Base-by-base conservation (phyloP, 163 green algal genomes). In the Chloroidium sp. region DNA sequence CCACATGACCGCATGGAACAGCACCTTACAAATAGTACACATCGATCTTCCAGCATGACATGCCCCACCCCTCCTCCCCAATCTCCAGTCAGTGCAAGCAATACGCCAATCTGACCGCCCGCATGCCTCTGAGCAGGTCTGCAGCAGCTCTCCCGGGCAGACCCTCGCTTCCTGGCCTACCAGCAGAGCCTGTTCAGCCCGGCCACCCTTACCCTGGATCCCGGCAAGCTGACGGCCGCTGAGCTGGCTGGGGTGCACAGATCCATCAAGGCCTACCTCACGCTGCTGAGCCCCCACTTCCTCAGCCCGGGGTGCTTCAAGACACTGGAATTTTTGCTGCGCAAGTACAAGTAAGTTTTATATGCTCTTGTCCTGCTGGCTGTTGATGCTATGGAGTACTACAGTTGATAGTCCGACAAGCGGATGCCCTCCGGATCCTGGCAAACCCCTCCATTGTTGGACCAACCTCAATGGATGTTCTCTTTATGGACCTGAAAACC, bases 241-340 rank as follows among this genome's bases (percentile, higher is more conserved):
- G 90, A 89, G 6, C 89, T 92, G 10, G 82, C 84, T 0, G 81
- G 85, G 72, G 79, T 97, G 62, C 85, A 97, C 80, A 80, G 81
- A 0, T 87, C 84, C 2, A 80, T 98, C 2, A 10, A 75, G 0
- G 80, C 80, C 1, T 97, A 97, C 81, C 88, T 95, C 76, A 77
- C 59, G 4, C 86, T 98, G 68, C 90, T 98, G 8, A 84, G 84
- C 59, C 83, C 89, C 74, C 87, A 97, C 80, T 95, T 98, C 76
- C 86, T 97, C n/a, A 69, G 86, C 13, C 85, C 88, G 3, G 80
- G 89, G 1, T 87, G 93, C 0, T 93, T 93, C 74, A 93, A 96
- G 78, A 90, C 89, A 0, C 86, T 98, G 4, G 95, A 99, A 84
- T 97, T 92, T 79, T 87, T 98, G 4, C 89, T 98, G 6, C 87